Evolutionary conservation across 1,284 basidiomycete species (phyloP).

Genomic region (Rhodotorula sp.): DNA sequence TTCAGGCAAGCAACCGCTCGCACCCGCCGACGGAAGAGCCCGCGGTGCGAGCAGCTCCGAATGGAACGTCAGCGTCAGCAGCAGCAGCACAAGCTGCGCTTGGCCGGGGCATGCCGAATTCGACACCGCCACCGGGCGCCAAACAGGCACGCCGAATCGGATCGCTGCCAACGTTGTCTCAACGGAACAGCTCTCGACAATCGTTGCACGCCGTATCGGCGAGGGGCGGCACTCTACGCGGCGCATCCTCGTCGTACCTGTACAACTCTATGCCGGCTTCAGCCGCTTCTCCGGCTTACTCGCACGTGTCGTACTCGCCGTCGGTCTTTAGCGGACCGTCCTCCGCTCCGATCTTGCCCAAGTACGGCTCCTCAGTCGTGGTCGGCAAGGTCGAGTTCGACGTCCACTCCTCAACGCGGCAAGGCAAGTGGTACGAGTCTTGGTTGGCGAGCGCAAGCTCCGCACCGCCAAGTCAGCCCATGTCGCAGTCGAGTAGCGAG

Average conservation of each 20-base stretch:
- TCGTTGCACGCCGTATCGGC: not conserved
- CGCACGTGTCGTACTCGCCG: conserved; percentile 12
- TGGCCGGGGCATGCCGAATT: conserved; percentile 26
- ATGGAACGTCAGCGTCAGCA: not conserved
- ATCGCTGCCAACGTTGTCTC: conserved; percentile 10
- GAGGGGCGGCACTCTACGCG: not conserved
- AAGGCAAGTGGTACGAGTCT: conserved; percentile 71
- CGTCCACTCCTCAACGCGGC: conserved; percentile 57
- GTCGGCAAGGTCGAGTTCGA: conserved; percentile 86
- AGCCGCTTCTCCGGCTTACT: not conserved
- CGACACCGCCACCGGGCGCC: conserved; percentile 1
- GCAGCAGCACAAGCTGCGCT: conserved; percentile 5
- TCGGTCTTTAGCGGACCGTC: conserved; percentile 13
- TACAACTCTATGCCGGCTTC: not conserved
- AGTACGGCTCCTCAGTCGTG: conserved; percentile 51
- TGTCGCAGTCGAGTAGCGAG: not conserved
- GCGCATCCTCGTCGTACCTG: conserved; percentile 7
- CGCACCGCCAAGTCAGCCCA: not conserved
- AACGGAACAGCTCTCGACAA: conserved; percentile 14
- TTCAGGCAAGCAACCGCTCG: conserved; percentile 22
- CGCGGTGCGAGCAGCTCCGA: no score
- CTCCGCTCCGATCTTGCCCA: not conserved
- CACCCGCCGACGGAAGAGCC: no score
- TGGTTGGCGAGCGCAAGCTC: conserved; percentile 56
- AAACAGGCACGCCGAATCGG: conserved; percentile 10